Conservation (phyloP, 331 rosid genomes). For the Quercus tomentella region DNA sequence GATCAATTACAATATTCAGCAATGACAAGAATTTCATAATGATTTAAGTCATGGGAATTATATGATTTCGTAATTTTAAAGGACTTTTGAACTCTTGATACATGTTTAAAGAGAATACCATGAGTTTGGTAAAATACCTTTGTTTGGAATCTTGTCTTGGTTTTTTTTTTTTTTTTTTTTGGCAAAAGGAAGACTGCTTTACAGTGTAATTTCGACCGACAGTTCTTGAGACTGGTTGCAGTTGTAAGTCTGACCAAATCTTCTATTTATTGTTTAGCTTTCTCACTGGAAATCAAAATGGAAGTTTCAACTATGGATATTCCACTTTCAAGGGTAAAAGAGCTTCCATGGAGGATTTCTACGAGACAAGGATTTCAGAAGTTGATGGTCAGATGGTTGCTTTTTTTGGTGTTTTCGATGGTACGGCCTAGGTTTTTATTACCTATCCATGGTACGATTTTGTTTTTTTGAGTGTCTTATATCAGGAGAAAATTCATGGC, state of each 20-base stretch:
- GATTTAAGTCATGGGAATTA: no score
- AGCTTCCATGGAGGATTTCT: constrained; percentile 93
- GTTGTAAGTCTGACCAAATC: constrained; percentile 4
- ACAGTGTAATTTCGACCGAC: not conserved
- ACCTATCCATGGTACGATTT: not conserved
- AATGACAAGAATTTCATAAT: no score
- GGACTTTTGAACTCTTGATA: not conserved
- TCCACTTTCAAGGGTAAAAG: constrained; percentile 88
- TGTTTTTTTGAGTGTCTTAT: constrained; percentile 10
- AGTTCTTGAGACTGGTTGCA: not conserved
- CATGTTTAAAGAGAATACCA: not conserved
- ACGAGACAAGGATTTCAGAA: constrained; percentile 66
- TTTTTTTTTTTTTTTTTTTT: not conserved
- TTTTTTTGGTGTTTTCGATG: constrained; percentile 89
- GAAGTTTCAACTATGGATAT: constrained; percentile 83
- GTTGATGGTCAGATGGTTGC: constrained; percentile 83
- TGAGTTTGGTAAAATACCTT: not conserved
- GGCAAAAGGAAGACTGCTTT: not conserved
- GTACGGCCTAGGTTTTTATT: constrained; percentile 35
- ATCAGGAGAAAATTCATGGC: not conserved
- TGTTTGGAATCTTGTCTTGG: not conserved
- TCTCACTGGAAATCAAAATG: constrained; percentile 54
- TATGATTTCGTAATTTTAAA: no score
- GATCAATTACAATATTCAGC: no score
- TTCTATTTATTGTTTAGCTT: constrained; percentile 32